A percentile compares a stretch with the other conserved stretches of the same genome.
phyloP scores from a whole-genome alignment of 345 rosid genomes.

The Turnera subulata region DNA sequence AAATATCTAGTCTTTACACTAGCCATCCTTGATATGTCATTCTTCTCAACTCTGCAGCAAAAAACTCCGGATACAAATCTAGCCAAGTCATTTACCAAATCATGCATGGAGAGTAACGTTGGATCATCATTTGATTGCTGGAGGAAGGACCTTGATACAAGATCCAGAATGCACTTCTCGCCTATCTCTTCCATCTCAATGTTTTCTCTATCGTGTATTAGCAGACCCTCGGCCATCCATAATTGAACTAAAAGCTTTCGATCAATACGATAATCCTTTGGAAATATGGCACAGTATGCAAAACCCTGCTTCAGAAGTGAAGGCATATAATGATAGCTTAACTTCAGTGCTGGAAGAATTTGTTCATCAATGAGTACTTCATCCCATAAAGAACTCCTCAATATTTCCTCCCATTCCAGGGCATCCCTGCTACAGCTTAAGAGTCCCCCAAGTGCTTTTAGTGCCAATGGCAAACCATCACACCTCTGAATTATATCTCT shows the following conservation, averaged over 20 bases:
- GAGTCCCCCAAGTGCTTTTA: slow-evolving; percentile 1
- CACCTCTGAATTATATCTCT: not conserved
- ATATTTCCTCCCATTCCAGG: not conserved
- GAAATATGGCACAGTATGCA: not conserved
- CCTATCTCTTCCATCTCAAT: slow-evolving; percentile 11
- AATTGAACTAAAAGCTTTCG: not conserved
- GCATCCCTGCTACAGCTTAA: not conserved
- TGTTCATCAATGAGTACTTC: no score
- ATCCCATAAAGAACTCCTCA: not conserved
- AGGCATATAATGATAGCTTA: slow-evolving; percentile 3
- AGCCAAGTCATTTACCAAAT: slow-evolving; percentile 16
- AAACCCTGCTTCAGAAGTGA: not conserved
- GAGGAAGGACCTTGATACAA: slow-evolving; percentile 16
- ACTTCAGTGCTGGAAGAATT: not conserved
- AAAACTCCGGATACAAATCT: slow-evolving; percentile 15
- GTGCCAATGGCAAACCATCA: slow-evolving; percentile 3
- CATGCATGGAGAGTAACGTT: slow-evolving; percentile 7
- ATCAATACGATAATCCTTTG: not conserved
- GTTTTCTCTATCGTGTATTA: not conserved
- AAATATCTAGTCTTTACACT: not conserved
- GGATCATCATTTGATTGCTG: not conserved
- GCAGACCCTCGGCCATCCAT: slow-evolving; percentile 26
- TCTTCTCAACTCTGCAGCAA: not conserved
- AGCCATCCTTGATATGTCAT: not conserved
- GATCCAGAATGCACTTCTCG: slow-evolving; percentile 8